Percentiles rank a stretch among this genome's conserved stretches.
Evolutionary conservation across 371 early-diverging fungal species (phyloP).

Genomic region (Mucor velutinosus): DNA sequence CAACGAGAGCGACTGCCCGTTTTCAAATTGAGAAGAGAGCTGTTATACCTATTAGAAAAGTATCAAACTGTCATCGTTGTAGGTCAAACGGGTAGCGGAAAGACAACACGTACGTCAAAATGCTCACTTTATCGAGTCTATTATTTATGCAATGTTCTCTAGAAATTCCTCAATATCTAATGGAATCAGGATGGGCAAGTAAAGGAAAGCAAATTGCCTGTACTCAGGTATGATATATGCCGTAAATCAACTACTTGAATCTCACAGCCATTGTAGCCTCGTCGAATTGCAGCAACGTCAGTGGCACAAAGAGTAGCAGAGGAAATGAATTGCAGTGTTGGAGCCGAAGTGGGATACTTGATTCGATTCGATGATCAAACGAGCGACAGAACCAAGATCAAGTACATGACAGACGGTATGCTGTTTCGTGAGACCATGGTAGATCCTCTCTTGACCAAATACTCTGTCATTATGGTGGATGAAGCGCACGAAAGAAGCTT

Average conservation of each 20-base stretch:
- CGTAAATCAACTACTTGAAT: background rate
- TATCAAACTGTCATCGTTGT: slow-evolving; percentile 73
- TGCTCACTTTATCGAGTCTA: background rate
- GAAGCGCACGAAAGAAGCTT: slow-evolving; percentile 93
- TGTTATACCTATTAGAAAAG: slow-evolving; percentile 63
- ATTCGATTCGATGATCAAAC: slow-evolving; percentile 80
- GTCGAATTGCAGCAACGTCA: slow-evolving; percentile 95
- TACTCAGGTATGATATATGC: slow-evolving; percentile 57
- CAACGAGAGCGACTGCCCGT: slow-evolving; percentile 64
- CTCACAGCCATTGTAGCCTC: slow-evolving; percentile 59
- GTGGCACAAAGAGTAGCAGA: slow-evolving; percentile 97
- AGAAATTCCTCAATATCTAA: slow-evolving; percentile 83
- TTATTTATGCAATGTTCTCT: background rate
- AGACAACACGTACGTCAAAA: slow-evolving; percentile 73
- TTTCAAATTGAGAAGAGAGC: slow-evolving; percentile 55
- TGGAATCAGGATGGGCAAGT: slow-evolving; percentile 69
- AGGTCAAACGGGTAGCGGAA: slow-evolving; percentile 63
- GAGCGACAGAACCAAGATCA: slow-evolving; percentile 70
- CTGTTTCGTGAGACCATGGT: slow-evolving; percentile 77
- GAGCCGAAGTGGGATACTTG: slow-evolving; percentile 60
- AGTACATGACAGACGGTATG: slow-evolving; percentile 93
- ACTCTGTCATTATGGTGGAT: slow-evolving; percentile 89
- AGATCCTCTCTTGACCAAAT: slow-evolving; percentile 76
- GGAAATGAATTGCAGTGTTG: slow-evolving; percentile 84
- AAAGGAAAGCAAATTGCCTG: slow-evolving; percentile 72